Evolutionary conservation across 176 grass and related monocot species (phyloP).

Genomic region (Hordeum marinum): DNA sequence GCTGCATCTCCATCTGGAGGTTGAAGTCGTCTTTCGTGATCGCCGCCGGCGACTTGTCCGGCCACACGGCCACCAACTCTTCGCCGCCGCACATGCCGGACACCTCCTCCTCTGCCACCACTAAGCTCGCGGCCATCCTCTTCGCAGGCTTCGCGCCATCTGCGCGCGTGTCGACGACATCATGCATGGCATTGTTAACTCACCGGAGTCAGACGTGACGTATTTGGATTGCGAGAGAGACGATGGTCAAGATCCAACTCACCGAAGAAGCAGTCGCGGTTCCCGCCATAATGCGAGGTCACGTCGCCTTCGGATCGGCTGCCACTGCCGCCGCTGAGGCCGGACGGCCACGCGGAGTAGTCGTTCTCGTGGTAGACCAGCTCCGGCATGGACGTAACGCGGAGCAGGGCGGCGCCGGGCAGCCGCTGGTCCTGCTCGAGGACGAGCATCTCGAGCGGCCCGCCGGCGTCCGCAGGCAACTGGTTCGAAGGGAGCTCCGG

Average conservation of each 20-base stretch:
- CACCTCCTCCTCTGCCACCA: neutral
- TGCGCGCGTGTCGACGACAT: neutral
- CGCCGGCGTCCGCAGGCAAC: neutral
- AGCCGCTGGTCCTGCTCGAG: neutral
- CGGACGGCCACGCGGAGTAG: neutral
- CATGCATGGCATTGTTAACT: neutral
- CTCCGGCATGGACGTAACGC: neutral
- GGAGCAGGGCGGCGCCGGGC: neutral
- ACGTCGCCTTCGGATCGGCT: neutral
- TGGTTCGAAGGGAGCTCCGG: constrained; percentile 29
- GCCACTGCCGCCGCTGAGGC: neutral
- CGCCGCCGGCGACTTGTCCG: neutral
- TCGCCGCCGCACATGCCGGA: neutral
- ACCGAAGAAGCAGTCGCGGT: neutral
- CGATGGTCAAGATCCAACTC: neutral
- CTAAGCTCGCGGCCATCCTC: neutral
- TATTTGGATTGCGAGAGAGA: neutral
- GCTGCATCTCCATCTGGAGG: constrained; percentile 16
- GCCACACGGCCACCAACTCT: neutral
- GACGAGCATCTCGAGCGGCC: neutral
- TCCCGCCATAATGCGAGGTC: neutral
- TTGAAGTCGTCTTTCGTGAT: constrained; percentile 24
- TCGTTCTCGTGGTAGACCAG: neutral
- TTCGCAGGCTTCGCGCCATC: neutral
- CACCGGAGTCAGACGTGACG: neutral